A percentile compares a stretch with the other conserved stretches of the same genome.
Evolutionary conservation across 345 rosid species (phyloP).

Genomic region (Acer campestre): DNA sequence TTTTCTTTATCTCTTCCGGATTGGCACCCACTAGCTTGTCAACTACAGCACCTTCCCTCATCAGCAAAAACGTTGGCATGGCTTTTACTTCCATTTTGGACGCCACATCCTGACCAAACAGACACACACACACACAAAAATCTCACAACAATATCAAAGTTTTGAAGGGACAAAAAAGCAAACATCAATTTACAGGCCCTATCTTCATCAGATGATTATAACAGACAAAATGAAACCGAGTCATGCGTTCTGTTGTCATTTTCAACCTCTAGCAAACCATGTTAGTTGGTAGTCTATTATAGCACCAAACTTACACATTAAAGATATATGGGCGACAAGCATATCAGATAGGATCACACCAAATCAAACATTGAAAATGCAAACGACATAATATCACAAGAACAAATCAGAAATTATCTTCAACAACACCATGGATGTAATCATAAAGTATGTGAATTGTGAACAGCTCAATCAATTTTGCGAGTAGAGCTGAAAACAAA

Average conservation of each 20-base stretch:
- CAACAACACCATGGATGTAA: too few relatives aligned
- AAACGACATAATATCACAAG: too few relatives aligned
- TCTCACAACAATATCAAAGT: not conserved
- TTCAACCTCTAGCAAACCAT: not conserved
- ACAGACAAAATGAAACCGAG: not conserved
- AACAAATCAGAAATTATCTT: too few relatives aligned
- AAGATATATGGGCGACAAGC: too few relatives aligned
- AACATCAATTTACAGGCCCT: not conserved
- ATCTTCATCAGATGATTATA: not conserved
- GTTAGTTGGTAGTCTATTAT: not conserved
- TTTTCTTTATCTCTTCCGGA: conserved; percentile 85
- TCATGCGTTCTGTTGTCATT: not conserved
- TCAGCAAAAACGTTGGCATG: conserved; percentile 89
- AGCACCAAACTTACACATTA: not conserved
- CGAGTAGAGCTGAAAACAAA: not conserved
- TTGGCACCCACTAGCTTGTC: conserved; percentile 92
- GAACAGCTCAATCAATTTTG: not conserved
- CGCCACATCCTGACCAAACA: conserved; percentile 67
- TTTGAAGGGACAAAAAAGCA: not conserved
- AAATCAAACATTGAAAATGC: too few relatives aligned
- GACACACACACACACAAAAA: conserved; percentile 17
- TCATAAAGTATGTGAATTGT: too few relatives aligned
- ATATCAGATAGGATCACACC: too few relatives aligned
- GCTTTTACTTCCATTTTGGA: conserved; percentile 68
- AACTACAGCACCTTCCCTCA: conserved; percentile 57